phyloP scores from a whole-genome alignment of 176 grass and related monocot genomes.

The Zizania latifolia region DNA sequence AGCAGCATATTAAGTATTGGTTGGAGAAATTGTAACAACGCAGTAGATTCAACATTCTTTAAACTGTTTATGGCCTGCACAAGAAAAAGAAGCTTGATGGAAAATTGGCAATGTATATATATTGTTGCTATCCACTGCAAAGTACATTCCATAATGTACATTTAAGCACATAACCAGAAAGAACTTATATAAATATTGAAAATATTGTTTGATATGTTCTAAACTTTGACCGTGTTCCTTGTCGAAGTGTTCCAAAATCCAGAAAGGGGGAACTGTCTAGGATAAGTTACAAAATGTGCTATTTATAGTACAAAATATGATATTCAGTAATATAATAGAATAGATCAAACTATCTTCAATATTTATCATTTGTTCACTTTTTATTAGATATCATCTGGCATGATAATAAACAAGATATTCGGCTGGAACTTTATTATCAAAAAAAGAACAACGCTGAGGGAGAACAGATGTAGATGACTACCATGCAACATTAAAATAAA shows the following conservation, averaged over 20 bases:
- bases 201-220: neutral
- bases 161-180: constrained; percentile 14
- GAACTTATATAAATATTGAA: neutral
- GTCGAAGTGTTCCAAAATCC: neutral
- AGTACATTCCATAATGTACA: constrained; percentile 6
- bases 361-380: neutral
- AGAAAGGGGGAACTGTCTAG: neutral
- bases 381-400: neutral
- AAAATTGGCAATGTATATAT: neutral
- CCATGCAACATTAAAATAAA: neutral
- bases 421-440: neutral
- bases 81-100: constrained; percentile 18
- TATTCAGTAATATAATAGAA: neutral
- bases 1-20: constrained; percentile 98
- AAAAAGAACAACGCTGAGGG: neutral
- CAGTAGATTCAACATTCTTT: constrained; percentile 96
- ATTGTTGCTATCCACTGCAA: neutral
- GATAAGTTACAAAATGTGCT: neutral
- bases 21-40: constrained; percentile 86
- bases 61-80: constrained; percentile 97
- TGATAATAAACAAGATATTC: neutral
- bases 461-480: neutral
- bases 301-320: neutral
- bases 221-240: neutral
- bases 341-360: neutral